phyloP scores from a whole-genome alignment of 1,139 yeast species.

The Blastobotrys capitulatus region DNA sequence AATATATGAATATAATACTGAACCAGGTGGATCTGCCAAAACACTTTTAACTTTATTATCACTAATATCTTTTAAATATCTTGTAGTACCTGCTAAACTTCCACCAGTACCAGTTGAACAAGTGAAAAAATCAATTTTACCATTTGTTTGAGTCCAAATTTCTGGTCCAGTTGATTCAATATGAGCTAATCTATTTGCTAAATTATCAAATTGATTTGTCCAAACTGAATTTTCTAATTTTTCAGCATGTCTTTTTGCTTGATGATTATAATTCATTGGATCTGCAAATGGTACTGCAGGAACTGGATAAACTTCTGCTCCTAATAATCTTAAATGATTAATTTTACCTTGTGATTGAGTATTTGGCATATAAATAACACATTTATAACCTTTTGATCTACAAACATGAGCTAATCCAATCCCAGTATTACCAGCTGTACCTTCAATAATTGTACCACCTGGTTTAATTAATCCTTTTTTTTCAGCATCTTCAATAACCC shows the following conservation, averaged over 20 bases:
- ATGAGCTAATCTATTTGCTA: slow-evolving; percentile 84
- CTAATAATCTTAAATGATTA: slow-evolving; percentile 63
- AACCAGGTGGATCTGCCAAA: slow-evolving; percentile 93
- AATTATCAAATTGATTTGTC: slow-evolving; percentile 88
- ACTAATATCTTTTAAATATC: slow-evolving; percentile 65
- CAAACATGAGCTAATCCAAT: slow-evolving; percentile 88
- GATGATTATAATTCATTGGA: slow-evolving; percentile 79
- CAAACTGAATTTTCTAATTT: slow-evolving; percentile 69
- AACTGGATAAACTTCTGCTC: slow-evolving; percentile 87
- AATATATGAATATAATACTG: slow-evolving; percentile 73
- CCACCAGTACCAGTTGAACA: slow-evolving; percentile 93
- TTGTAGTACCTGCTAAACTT: slow-evolving; percentile 76
- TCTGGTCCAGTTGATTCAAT: slow-evolving; percentile 92
- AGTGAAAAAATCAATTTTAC: slow-evolving; percentile 78
- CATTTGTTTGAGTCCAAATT: slow-evolving; percentile 80
- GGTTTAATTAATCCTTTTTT: slow-evolving; percentile 55
- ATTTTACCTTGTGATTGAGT: slow-evolving; percentile 78
- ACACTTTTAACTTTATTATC: slow-evolving; percentile 53
- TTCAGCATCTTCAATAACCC: slow-evolving; percentile 75
- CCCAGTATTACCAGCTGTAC: slow-evolving; percentile 81
- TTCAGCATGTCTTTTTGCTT: slow-evolving; percentile 81
- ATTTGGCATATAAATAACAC: slow-evolving; percentile 85
- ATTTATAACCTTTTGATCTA: slow-evolving; percentile 73
- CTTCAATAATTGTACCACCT: slow-evolving; percentile 70
- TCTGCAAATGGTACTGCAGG: slow-evolving; percentile 80